Conservation (phyloP, 768 basidiomycete species). For the Trametes gibbosa region DNA sequence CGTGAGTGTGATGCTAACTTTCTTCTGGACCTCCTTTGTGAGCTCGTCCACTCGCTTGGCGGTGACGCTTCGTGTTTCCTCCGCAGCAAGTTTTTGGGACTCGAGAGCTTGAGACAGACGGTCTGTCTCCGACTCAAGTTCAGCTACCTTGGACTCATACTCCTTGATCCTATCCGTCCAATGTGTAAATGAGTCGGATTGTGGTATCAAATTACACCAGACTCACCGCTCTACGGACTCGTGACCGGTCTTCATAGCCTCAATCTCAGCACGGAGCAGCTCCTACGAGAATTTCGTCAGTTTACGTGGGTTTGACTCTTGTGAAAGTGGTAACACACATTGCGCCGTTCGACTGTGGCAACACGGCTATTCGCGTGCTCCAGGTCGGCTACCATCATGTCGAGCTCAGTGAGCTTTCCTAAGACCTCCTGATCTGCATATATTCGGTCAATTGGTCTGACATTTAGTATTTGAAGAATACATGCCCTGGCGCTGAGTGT, state of each 20-base stretch:
- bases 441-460: neutral
- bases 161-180: conserved; percentile 51
- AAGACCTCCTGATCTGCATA: conserved; percentile 86
- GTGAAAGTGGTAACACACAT: conserved; percentile 47
- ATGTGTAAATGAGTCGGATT: neutral
- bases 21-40: conserved; percentile 55
- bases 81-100: conserved; percentile 49
- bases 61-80: conserved; percentile 45
- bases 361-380: conserved; percentile 94
- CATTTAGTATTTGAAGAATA: neutral
- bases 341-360: conserved; percentile 88
- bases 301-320: neutral
- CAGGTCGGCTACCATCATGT: conserved; percentile 92
- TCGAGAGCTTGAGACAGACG: conserved; percentile 66
- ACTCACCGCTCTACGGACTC: conserved; percentile 68
- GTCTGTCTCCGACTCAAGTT: conserved; percentile 75
- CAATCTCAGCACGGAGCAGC: conserved; percentile 93
- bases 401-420: conserved; percentile 86
- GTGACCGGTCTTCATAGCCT: conserved; percentile 77
- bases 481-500: conserved; percentile 84
- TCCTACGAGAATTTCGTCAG: conserved; percentile 51
- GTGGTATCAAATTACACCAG: neutral
- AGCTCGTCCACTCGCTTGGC: conserved; percentile 60
- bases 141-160: conserved; percentile 70
- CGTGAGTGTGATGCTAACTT: conserved; percentile 33